phyloP scores from a whole-genome alignment of 495 filamentous ascomycete genomes.

The Hyaloscypha bicolor region DNA sequence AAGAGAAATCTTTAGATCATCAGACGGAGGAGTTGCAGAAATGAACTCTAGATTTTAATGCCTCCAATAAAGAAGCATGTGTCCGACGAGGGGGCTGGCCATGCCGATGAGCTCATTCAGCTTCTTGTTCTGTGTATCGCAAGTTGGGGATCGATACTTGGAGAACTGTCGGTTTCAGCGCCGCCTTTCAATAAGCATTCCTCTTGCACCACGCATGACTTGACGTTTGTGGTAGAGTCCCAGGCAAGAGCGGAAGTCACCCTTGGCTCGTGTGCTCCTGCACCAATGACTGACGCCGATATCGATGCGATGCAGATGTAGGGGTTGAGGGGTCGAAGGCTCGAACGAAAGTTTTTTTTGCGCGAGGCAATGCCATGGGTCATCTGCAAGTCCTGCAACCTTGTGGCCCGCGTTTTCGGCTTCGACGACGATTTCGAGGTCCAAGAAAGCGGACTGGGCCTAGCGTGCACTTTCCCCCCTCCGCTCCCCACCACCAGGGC shows the following conservation, averaged over 20 bases:
- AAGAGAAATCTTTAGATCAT: slow-evolving; percentile 16
- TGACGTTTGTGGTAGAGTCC: slow-evolving; percentile 21
- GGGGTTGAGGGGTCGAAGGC: neutral
- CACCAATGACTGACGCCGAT: slow-evolving; percentile 17
- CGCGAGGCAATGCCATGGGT: slow-evolving; percentile 13
- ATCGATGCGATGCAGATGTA: slow-evolving; percentile 18
- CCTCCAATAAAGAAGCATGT: neutral
- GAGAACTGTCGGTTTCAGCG: slow-evolving; percentile 10
- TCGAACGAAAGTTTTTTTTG: neutral
- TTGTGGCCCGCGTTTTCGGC: slow-evolving; percentile 21
- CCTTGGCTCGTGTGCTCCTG: neutral
- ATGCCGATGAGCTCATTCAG: neutral
- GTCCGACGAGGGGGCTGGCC: neutral
- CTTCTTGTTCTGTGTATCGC: neutral
- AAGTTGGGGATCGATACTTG: neutral
- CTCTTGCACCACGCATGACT: slow-evolving; percentile 17
- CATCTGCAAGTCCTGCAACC: slow-evolving; percentile 28
- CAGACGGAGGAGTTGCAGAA: slow-evolving; percentile 5
- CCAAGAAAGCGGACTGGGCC: neutral
- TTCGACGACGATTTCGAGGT: slow-evolving; percentile 2
- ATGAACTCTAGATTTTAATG: neutral
- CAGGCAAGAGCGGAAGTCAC: neutral
- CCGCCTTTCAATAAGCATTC: slow-evolving; percentile 5
- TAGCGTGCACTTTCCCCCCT: slow-evolving; percentile 1
- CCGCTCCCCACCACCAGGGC: neutral